phyloP scores from a whole-genome alignment of 257 asterid genomes.

The Capsicum rhomboideum region DNA sequence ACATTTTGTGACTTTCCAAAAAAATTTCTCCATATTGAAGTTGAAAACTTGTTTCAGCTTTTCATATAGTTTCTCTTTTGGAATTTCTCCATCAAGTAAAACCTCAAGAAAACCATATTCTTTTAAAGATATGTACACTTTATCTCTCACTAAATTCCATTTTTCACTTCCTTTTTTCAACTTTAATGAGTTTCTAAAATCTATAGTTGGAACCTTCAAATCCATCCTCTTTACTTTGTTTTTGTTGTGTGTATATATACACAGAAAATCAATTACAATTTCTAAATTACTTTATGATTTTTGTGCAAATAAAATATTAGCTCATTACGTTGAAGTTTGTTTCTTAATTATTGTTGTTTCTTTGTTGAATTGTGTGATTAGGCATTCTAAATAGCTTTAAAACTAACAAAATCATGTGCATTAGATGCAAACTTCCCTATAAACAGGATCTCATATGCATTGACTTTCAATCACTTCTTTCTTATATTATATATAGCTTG shows the following conservation, averaged over 20 bases:
- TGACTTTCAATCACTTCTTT: no score
- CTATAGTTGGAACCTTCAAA: no score
- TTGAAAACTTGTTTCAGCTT: background rate
- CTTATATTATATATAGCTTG: background rate
- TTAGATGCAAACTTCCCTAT: background rate
- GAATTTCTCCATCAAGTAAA: background rate
- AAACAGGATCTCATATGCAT: background rate
- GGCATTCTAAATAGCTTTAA: background rate
- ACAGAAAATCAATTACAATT: no score
- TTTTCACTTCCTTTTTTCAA: no score
- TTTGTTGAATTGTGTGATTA: background rate
- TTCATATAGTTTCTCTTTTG: background rate
- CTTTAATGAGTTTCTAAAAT: no score
- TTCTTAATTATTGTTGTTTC: background rate
- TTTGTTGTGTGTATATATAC: no score
- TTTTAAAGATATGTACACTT: background rate
- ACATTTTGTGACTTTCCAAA: background rate
- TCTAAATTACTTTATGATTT: no score
- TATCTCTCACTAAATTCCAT: background rate
- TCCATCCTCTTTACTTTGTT: no score
- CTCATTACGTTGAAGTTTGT: background rate
- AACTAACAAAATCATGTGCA: background rate
- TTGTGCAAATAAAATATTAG: no score
- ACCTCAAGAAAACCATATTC: background rate
- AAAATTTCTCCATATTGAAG: no score